Evolutionary conservation across 257 asterid genomes (phyloP), one percentile per base, ranked within the genome.

Genomic region (Orobanche coerulescens): DNA sequence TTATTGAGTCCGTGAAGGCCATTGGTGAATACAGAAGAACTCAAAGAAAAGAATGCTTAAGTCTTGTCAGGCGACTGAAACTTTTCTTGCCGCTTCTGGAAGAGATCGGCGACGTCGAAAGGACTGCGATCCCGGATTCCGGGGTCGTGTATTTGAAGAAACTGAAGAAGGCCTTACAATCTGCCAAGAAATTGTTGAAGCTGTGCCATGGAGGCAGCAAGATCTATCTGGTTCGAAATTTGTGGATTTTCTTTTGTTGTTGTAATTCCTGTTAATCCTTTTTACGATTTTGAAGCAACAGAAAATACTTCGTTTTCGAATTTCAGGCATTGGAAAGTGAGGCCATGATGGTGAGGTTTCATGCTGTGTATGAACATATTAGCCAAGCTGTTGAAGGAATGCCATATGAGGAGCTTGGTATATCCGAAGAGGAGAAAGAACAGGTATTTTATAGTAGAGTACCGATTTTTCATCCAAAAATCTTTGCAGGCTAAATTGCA

Each of bases 171-270:
- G 87, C 96, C 0, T 79, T 82, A 26, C 85, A 30, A 61, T 84
- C 94, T 51, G 90, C 95, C 20, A 72, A 71, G 73, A 88, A 82
- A 72, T 66, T 92, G 74, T 67, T 92, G 71, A 78, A 74, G 18
- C 50, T 75, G 72, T 92, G 96, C 62, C 86, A 85, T 49, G 66
- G 70, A 5, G 96, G 94, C 31, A 88, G 98, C 92, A 92, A 85
- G 58, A 78, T 92, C 51, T 92, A 79, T 75, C 82, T 92, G 90
- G 96, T 88, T 19, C 11, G 61, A 6, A 50, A 20, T 30, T 43
- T 36, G 2, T 14, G 18, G 26, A 4, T 3, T 19, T 34, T 36
- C 33, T 52, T 42, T 5, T 52, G 8, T n/a, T 25, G 6, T 25
- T 23, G 22, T 5, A 0, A 1, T 13, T 26, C n/a, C n/a, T n/a